A percentile compares a stretch with the other conserved stretches of the same genome.
phyloP scores from a whole-genome alignment of 1,284 basidiomycete species.

The Exobasidium cylindrosporum region DNA sequence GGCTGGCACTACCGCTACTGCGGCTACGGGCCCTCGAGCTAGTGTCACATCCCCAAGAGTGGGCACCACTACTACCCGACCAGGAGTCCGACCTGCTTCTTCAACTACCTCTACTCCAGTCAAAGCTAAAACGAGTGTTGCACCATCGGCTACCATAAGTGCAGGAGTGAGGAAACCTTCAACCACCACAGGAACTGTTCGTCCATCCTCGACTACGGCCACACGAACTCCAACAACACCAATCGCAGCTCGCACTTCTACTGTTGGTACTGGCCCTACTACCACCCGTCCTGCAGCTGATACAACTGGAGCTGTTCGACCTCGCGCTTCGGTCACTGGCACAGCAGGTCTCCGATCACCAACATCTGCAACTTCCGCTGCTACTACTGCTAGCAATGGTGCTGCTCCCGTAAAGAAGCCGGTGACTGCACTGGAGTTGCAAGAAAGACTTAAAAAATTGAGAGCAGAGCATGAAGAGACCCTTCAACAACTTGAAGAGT shows the following conservation, averaged over 20 bases:
- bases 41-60: too few relatives aligned
- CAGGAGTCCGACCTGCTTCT: neutral
- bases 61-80: neutral
- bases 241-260: neutral
- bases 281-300: neutral
- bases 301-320: neutral
- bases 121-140: neutral
- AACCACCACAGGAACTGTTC: neutral
- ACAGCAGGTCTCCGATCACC: neutral
- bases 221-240: neutral
- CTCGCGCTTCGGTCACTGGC: conserved; percentile 1
- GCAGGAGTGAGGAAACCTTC: conserved; percentile 1
- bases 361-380: neutral
- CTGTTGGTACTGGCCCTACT: neutral
- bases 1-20: neutral
- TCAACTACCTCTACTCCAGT: neutral
- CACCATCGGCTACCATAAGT: neutral
- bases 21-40: too few relatives aligned
- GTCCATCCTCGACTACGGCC: neutral
- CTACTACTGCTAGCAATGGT: neutral
- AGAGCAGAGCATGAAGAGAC: conserved; percentile 9
- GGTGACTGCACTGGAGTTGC: conserved; percentile 3
- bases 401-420: neutral
- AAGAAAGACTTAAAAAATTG: conserved; percentile 8
- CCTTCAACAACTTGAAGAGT: conserved; percentile 7